phyloP scores from a whole-genome alignment of 2,329 filamentous ascomycete genomes.

The Colletotrichum destructivum region DNA sequence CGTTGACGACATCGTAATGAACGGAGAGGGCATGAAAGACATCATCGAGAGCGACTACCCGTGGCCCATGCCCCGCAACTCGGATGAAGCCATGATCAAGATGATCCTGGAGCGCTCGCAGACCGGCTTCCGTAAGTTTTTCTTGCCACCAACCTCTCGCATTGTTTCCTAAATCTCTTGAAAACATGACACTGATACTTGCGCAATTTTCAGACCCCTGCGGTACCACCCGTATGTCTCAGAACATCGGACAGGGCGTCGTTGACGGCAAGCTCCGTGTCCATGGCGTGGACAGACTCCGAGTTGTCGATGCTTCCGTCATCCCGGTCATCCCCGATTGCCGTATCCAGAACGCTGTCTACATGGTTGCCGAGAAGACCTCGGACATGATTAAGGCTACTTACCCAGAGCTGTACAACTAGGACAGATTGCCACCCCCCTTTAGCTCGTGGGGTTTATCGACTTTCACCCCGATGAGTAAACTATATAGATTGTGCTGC shows the following conservation, averaged over 20 bases:
- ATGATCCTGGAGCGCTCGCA: slow-evolving; percentile 71
- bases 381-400: slow-evolving; percentile 40
- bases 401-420: slow-evolving; percentile 47
- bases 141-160: neutral
- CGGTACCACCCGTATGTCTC: slow-evolving; percentile 68
- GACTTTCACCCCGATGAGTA: neutral
- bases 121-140: slow-evolving; percentile 66
- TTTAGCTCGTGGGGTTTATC: neutral
- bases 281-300: slow-evolving; percentile 66
- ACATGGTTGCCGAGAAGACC: slow-evolving; percentile 71
- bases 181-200: slow-evolving; percentile 24
- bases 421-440: neutral
- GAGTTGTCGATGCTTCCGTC: slow-evolving; percentile 70
- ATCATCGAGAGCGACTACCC: slow-evolving; percentile 69
- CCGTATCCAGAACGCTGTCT: slow-evolving; percentile 74
- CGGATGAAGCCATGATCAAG: slow-evolving; percentile 70
- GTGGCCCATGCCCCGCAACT: slow-evolving; percentile 71
- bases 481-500: neutral
- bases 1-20: slow-evolving; percentile 70
- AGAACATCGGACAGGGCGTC: slow-evolving; percentile 66
- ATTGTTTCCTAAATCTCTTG: accelerated
- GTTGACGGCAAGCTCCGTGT: slow-evolving; percentile 67
- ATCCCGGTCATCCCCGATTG: slow-evolving; percentile 70
- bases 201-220: slow-evolving; percentile 60
- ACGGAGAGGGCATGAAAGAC: slow-evolving; percentile 70